Evolutionary conservation across 2,329 filamentous ascomycete genomes (phyloP).

Genomic region (Apiospora kogelbergensis): DNA sequence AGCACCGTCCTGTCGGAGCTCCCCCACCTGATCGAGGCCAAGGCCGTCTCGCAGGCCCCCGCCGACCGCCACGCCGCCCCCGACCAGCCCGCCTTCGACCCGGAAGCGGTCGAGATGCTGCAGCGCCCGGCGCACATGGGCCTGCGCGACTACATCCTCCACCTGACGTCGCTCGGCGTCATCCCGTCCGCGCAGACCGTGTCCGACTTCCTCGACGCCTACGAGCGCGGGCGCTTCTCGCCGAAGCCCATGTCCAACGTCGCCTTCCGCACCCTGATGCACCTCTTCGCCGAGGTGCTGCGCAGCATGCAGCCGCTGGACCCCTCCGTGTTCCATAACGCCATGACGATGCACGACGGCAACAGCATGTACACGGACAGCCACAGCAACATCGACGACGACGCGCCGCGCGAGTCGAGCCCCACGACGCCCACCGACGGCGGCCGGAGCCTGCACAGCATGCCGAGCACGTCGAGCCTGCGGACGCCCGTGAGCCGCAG

Average conservation of each 20-base stretch:
- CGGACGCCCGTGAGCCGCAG: slow-evolving; percentile 28
- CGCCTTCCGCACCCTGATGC: slow-evolving; percentile 79
- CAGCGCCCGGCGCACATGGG: slow-evolving; percentile 71
- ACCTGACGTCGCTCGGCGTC: slow-evolving; percentile 68
- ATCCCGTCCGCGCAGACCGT: slow-evolving; percentile 44
- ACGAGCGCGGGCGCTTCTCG: slow-evolving; percentile 86
- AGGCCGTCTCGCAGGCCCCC: slow-evolving; percentile 78
- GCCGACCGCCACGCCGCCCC: slow-evolving; percentile 37
- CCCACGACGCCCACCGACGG: slow-evolving; percentile 32
- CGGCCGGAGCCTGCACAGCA: slow-evolving; percentile 16
- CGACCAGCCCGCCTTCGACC: slow-evolving; percentile 54
- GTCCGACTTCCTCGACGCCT: slow-evolving; percentile 68
- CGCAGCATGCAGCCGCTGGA: slow-evolving; percentile 70
- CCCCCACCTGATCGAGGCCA: slow-evolving; percentile 87
- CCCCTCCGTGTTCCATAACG: slow-evolving; percentile 45
- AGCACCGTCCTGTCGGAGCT: slow-evolving; percentile 78
- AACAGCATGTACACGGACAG: slow-evolving; percentile 19
- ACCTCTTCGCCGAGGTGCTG: slow-evolving; percentile 77
- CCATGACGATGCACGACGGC: slow-evolving; percentile 20
- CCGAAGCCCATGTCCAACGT: slow-evolving; percentile 64
- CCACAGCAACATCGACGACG: slow-evolving; percentile 33
- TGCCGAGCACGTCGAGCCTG: not conserved
- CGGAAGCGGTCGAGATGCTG: slow-evolving; percentile 68
- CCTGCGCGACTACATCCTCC: slow-evolving; percentile 74
- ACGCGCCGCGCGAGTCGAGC: slow-evolving; percentile 42